Evolutionary conservation across 169 alveolate species (phyloP), one percentile per base, ranked within the genome.

Genomic region (Theileria orientalis): DNA sequence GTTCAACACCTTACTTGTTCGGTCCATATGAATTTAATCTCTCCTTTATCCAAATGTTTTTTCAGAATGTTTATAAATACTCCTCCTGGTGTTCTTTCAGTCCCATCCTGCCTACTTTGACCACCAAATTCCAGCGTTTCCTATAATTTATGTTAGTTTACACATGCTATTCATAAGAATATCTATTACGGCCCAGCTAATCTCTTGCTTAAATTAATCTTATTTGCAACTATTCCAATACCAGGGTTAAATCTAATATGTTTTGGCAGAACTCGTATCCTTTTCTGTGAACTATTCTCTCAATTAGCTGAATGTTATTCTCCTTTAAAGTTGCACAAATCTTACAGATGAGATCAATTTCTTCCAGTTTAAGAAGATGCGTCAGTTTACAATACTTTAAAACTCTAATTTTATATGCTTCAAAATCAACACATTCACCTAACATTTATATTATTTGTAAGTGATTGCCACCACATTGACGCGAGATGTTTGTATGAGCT

Each of bases 21-120:
- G 29, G 74, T 82, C 89, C 89, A 82, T 25, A 82, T 82, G 85
- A 82, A 82, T 52, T 82, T 74, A n/a, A 82, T 57, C 41, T 72
- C 85, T 0, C 46, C 61, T 66, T 82, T 82, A 25, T 70, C 27
- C 42, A 71, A 63, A 21, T 77, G 61, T 52, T 68, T 66, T 46
- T 82, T 82, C 56, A 82, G 62, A 25, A 82, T 73, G 46, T 72
- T 74, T 40, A 82, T 46, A 57, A 82, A 82, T 1, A 82, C 89
- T n/a, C 89, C 89, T 0, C 89, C 89, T 0, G 89, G 85, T 30
- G 89, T 60, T 23, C 89, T 83, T 27, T 67, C 44, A 16, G 46
- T 57, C 11, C 89, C 89, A 69, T 82, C 80, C 6, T 76, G 23
- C 32, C 52, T 32, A 6, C 70, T 6, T 62, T 73, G 85, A 42